These are phyloP conservation scores for Parascedosporium putredinis DNA, from an alignment of 2,329 filamentous ascomycete species.

Conservation along the genomic window DNA sequence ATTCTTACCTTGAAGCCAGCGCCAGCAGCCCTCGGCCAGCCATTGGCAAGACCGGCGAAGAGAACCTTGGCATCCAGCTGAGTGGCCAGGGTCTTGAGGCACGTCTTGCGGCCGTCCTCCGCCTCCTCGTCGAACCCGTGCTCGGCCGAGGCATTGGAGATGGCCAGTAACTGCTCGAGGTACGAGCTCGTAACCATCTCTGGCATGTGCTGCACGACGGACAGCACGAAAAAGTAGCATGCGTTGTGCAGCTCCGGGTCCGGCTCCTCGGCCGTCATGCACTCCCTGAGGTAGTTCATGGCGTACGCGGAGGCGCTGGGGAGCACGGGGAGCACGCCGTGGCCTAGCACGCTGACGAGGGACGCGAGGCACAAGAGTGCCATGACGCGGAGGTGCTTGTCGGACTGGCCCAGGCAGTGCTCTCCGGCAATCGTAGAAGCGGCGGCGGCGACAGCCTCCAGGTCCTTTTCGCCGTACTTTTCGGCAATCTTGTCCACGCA, in stretches of 20 bases:
- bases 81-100: slow-evolving; percentile 64
- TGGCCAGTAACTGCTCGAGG: slow-evolving; percentile 58
- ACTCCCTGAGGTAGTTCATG: slow-evolving; percentile 59
- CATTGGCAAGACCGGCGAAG: slow-evolving; percentile 61
- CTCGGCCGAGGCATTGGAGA: slow-evolving; percentile 63
- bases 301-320: slow-evolving; percentile 64
- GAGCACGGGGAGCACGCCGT: slow-evolving; percentile 74
- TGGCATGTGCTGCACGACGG: slow-evolving; percentile 72
- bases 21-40: slow-evolving; percentile 56
- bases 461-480: slow-evolving; percentile 89
- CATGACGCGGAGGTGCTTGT: slow-evolving; percentile 66
- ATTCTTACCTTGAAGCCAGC: slow-evolving; percentile 55
- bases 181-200: slow-evolving; percentile 78
- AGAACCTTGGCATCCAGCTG: slow-evolving; percentile 69
- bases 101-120: slow-evolving; percentile 54
- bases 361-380: slow-evolving; percentile 84
- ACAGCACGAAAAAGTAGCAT: slow-evolving; percentile 66
- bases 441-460: slow-evolving; percentile 62
- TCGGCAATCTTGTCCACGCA: slow-evolving; percentile 91
- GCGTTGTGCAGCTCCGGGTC: slow-evolving; percentile 67
- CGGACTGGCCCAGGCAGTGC: slow-evolving; percentile 63
- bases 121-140: slow-evolving; percentile 46
- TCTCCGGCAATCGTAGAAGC: slow-evolving; percentile 67
- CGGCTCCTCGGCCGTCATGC: slow-evolving; percentile 39
- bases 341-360: slow-evolving; percentile 76